Evolutionary conservation across 345 rosid genomes (phyloP), one percentile per base, ranked within the genome.

Genomic region (Rhodomyrtus tomentosa): DNA sequence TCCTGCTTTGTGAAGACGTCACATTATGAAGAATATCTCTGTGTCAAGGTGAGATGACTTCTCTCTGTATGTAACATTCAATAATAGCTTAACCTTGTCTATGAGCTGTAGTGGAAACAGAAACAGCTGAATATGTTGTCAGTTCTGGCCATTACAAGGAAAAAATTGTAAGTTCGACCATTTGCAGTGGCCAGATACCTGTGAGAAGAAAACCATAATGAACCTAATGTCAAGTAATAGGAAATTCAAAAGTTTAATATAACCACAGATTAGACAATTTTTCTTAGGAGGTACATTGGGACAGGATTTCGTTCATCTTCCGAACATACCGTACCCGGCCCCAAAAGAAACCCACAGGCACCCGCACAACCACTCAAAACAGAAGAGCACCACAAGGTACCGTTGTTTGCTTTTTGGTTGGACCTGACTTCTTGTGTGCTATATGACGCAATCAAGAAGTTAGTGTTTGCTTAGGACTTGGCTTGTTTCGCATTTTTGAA

Each of bases 1-100:
- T 97, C 98, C 51, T 94, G 98, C 89, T 97, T 97, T 87, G 98
- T 94, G 84, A 97, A 94, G 87, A 97, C 99, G 55, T 93, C 99
- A 54, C 98, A 87, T 90, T 85, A 86, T 85, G 99, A 95, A 89
- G 99, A 95, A 87, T 95, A 94, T 83, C 90, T 93, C 0, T 88
- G 99, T 80, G 98, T 94, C 81, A 95, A 94, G 98, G 99, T 95
- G 87, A 85, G 55, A 50, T 29, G n/a, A 51, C 40, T 51, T 45
- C 42, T 81, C 82, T 81, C 54, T 51, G 38, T 81, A 50, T 50
- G 55, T 20, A 27, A n/a, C 13, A 50, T 51, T 27, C 32, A 14
- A 27, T 29, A 8, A 14, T 3, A 80, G 32, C 82, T 42, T 42
- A 7, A 80, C 32, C 13, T 24, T 50, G 21, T 42, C 18, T n/a